phyloP scores from a whole-genome alignment of 2,329 filamentous ascomycete species.

The Aspergillus spinulosporus region DNA sequence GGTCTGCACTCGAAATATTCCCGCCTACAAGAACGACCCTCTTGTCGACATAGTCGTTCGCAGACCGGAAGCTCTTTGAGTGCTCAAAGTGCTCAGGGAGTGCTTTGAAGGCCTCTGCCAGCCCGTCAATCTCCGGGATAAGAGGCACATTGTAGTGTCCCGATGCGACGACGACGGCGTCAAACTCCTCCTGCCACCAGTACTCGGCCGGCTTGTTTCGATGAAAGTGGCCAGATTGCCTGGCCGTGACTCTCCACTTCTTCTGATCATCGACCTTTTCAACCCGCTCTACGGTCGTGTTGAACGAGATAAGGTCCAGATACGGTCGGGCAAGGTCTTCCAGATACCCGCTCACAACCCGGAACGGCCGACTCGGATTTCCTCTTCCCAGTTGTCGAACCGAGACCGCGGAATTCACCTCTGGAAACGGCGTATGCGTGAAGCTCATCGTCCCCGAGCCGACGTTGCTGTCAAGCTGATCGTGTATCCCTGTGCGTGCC shows the following conservation, averaged over 20 bases:
- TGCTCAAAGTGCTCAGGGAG: slow-evolving; percentile 41
- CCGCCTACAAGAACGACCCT: slow-evolving; percentile 33
- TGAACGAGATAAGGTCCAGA: slow-evolving; percentile 31
- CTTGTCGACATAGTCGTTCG: slow-evolving; percentile 40
- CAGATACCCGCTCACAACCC: slow-evolving; percentile 25
- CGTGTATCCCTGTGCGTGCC: slow-evolving; percentile 28
- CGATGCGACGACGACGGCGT: slow-evolving; percentile 45
- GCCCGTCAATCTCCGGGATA: slow-evolving; percentile 40
- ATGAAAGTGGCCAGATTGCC: slow-evolving; percentile 19
- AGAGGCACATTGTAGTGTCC: slow-evolving; percentile 46
- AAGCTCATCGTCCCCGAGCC: slow-evolving; percentile 30
- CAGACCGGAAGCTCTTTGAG: slow-evolving; percentile 37
- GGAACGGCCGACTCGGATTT: slow-evolving; percentile 29
- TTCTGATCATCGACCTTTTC: slow-evolving; percentile 21
- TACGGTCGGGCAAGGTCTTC: slow-evolving; percentile 30
- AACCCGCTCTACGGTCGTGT: slow-evolving; percentile 34
- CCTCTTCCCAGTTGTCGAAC: slow-evolving; percentile 21
- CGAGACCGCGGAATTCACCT: slow-evolving; percentile 26
- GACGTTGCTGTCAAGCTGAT: slow-evolving; percentile 32
- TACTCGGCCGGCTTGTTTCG: slow-evolving; percentile 24
- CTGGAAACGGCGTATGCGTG: slow-evolving; percentile 29
- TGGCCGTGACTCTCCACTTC: slow-evolving; percentile 34
- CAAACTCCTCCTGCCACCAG: slow-evolving; percentile 45
- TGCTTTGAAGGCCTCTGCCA: slow-evolving; percentile 32
- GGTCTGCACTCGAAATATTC: slow-evolving; percentile 32